These are phyloP conservation scores for Nannochloris sp. DNA, from an alignment of 139 green algal species.

Conservation along the genomic window DNA sequence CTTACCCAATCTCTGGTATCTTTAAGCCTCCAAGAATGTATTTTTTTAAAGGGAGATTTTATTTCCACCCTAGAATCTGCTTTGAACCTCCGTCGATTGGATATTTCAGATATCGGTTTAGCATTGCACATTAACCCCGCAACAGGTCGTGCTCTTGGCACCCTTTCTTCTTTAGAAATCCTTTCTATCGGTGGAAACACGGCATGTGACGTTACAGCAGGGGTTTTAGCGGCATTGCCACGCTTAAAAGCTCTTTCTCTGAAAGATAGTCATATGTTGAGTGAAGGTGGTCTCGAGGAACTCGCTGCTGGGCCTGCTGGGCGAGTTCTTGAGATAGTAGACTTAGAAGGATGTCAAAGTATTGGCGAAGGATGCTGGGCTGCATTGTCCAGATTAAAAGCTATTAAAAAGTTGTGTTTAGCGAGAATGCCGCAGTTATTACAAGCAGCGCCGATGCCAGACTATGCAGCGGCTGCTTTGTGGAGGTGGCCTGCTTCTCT, in stretches of 20 bases:
- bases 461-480: constrained; percentile 3
- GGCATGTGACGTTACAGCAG: not conserved
- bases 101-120: constrained; percentile 3
- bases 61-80: not conserved
- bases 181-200: not conserved
- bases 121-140: not conserved
- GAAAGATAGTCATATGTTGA: not conserved
- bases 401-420: not conserved
- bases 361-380: not conserved
- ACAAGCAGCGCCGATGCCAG: not conserved
- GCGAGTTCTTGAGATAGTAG: not conserved
- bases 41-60: constrained; percentile 4
- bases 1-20: not conserved
- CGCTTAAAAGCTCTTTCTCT: not conserved
- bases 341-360: not conserved
- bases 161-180: not conserved
- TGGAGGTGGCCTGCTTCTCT: constrained; percentile 9
- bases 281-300: constrained; percentile 3
- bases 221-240: not conserved
- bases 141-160: not conserved
- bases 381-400: constrained; percentile 4
- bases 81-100: not conserved
- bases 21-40: constrained; percentile 9
- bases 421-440: constrained; percentile 7
- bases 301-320: not conserved